Conservation (phyloP, 2,329 filamentous ascomycete genomes). For the Trichoderma pleuroti region DNA sequence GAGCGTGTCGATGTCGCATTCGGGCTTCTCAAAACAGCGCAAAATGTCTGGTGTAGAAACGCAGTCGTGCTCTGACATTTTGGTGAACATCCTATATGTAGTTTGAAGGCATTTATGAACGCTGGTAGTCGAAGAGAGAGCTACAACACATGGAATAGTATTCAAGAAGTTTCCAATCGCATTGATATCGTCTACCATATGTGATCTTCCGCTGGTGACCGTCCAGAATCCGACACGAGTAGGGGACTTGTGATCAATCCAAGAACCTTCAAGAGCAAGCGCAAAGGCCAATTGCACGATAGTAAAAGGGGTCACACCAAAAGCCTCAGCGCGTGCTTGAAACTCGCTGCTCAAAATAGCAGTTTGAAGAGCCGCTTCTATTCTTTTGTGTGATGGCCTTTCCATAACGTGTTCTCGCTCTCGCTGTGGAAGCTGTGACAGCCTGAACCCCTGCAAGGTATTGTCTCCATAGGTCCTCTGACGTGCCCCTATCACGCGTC, state of each 20-base stretch:
- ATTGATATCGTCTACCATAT: background rate
- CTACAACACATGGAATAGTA: background rate
- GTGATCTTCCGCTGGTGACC: background rate
- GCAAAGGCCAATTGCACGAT: background rate
- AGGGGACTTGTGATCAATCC: background rate
- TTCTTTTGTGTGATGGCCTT: background rate
- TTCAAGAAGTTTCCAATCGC: background rate
- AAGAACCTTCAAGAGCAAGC: background rate
- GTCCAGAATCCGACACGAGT: background rate
- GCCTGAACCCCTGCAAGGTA: background rate
- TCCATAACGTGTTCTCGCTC: background rate
- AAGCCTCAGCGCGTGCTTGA: background rate
- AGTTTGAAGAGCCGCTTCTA: background rate
- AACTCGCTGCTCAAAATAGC: background rate
- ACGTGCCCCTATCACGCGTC: background rate
- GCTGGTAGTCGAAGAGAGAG: background rate
- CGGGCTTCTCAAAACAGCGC: background rate
- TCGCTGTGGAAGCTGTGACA: background rate
- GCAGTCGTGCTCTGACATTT: background rate
- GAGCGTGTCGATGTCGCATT: background rate
- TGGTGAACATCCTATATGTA: background rate
- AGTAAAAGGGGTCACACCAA: background rate
- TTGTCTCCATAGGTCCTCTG: background rate
- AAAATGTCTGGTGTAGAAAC: background rate
- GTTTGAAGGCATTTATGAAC: background rate